Percentiles rank a stretch among this genome's conserved stretches.
These are phyloP conservation scores for Trichothecium roseum DNA, from an alignment of 2,329 filamentous ascomycete species.

Conservation along the genomic window DNA sequence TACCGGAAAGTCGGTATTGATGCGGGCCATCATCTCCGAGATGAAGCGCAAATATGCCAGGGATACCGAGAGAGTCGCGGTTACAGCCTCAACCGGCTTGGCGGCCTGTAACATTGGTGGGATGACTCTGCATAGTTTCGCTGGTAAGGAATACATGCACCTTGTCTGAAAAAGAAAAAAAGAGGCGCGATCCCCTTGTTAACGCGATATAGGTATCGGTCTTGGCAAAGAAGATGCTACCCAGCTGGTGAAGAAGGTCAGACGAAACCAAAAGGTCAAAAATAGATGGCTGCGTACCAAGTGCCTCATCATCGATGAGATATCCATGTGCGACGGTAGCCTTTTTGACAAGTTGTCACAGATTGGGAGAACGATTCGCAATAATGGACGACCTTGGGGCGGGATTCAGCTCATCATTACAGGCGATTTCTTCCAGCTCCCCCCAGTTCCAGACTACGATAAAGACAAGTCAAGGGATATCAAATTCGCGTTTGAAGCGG, in stretches of 20 bases:
- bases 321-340: slow-evolving; percentile 97
- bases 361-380: slow-evolving; percentile 75
- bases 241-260: slow-evolving; percentile 81
- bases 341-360: slow-evolving; percentile 92
- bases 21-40: slow-evolving; percentile 79
- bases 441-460: slow-evolving; percentile 70
- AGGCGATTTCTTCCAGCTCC: slow-evolving; percentile 95
- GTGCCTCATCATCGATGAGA: slow-evolving; percentile 82
- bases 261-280: slow-evolving; percentile 77
- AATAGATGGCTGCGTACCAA: slow-evolving; percentile 83
- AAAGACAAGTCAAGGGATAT: slow-evolving; percentile 47
- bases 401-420: slow-evolving; percentile 94
- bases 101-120: slow-evolving; percentile 96
- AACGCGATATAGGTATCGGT: slow-evolving; percentile 48
- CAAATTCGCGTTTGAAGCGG: slow-evolving; percentile 89
- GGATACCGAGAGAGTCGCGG: slow-evolving; percentile 76
- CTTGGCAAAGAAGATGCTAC: slow-evolving; percentile 81
- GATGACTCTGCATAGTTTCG: slow-evolving; percentile 90
- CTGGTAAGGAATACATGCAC: slow-evolving; percentile 38
- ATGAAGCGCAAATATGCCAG: slow-evolving; percentile 65
- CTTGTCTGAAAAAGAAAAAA: background rate
- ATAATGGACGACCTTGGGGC: slow-evolving; percentile 87
- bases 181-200: too few relatives aligned
- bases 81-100: slow-evolving; percentile 91
- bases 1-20: slow-evolving; percentile 93